Percentiles rank a stretch among this genome's conserved stretches.
Evolutionary conservation across 1,284 basidiomycete genomes (phyloP).

Genomic region (Sutorius eximius): DNA sequence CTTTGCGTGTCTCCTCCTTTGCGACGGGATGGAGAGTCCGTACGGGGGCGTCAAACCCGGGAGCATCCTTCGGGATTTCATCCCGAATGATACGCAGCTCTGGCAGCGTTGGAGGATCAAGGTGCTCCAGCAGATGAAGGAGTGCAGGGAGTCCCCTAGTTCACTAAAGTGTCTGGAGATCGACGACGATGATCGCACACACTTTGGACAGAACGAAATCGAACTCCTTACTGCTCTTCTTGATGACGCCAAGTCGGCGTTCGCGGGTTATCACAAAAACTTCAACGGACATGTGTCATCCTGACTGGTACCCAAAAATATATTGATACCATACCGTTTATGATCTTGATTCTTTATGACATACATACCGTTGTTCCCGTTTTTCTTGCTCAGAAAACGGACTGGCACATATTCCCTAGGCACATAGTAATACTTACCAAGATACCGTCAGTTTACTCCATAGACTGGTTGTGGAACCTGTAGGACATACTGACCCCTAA

Average conservation of each 20-base stretch:
- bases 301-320: background rate
- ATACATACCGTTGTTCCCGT: background rate
- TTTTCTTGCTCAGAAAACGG: background rate
- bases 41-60: constrained; percentile 13
- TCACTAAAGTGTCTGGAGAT: constrained; percentile 4
- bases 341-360: background rate
- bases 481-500: background rate
- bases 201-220: constrained; percentile 13
- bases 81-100: constrained; percentile 31
- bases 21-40: constrained; percentile 19
- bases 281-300: constrained; percentile 1
- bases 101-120: constrained; percentile 32
- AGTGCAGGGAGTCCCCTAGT: background rate
- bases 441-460: background rate
- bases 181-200: constrained; percentile 12
- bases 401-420: background rate
- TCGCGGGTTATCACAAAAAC: constrained; percentile 21
- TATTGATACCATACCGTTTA: background rate
- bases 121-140: constrained; percentile 24
- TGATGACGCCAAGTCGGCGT: constrained; percentile 23
- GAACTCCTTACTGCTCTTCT: constrained; percentile 22
- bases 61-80: constrained; percentile 24
- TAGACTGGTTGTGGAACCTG: background rate
- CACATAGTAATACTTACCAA: background rate
- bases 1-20: constrained; percentile 30